Conservation (phyloP, 495 filamentous ascomycete genomes). For the Tirmania nivea region DNA sequence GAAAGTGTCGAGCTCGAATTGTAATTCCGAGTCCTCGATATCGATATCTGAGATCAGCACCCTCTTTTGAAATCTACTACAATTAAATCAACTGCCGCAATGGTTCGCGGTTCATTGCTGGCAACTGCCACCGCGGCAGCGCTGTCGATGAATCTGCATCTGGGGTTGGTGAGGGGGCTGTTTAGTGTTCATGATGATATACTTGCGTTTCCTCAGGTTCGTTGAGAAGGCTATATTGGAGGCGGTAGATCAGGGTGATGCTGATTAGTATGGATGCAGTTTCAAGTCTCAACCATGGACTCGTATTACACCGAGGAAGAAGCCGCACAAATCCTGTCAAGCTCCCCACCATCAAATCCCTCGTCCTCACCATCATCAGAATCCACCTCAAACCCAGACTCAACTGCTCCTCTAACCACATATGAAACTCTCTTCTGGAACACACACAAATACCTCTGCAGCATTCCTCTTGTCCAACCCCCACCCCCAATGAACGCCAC, state of each 20-base stretch:
- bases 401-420: slow-evolving; percentile 13
- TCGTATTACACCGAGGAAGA: slow-evolving; percentile 49
- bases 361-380: slow-evolving; percentile 4
- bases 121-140: too few relatives aligned
- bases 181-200: slow-evolving; percentile 83
- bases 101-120: too few relatives aligned
- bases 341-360: slow-evolving; percentile 7
- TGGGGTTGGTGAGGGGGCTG: slow-evolving; percentile 6
- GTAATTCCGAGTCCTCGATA: too few relatives aligned
- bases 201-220: slow-evolving; percentile 75
- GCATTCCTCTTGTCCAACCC: slow-evolving; percentile 48
- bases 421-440: slow-evolving; percentile 56
- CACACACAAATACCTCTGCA: slow-evolving; percentile 57
- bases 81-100: too few relatives aligned
- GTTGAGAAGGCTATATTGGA: slow-evolving; percentile 2
- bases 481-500: slow-evolving; percentile 34
- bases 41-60: too few relatives aligned
- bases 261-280: slow-evolving; percentile 29
- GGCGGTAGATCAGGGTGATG: not conserved
- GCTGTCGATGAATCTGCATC: too few relatives aligned
- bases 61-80: too few relatives aligned
- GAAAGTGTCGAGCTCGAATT: too few relatives aligned
- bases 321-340: slow-evolving; percentile 23
- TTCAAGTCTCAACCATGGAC: slow-evolving; percentile 59
- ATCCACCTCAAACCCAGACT: slow-evolving; percentile 9